Conservation (phyloP, 139 green algal genomes). For the Chlamydomonas schloesseri region DNA sequence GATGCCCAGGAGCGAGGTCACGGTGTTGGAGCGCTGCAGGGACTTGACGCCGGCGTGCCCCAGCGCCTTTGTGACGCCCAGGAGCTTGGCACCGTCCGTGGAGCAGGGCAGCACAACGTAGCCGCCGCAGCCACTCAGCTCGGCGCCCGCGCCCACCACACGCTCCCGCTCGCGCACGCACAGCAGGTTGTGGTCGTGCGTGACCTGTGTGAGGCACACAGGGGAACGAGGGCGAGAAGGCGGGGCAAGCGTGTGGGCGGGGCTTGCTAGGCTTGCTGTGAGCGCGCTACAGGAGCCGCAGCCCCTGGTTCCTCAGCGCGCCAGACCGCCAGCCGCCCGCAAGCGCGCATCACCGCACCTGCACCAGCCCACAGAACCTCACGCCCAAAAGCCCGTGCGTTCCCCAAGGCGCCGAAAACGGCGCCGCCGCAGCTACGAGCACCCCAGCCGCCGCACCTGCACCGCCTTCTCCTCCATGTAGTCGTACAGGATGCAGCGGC, state of each 20-base stretch:
- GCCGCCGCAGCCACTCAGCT: constrained; percentile 23
- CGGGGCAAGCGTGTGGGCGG: too few species aligned
- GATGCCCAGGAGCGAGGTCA: background rate
- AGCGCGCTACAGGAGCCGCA: too few species aligned
- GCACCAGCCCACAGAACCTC: too few species aligned
- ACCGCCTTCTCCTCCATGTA: constrained; percentile 11
- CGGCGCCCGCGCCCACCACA: constrained; percentile 4
- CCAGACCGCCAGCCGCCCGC: too few species aligned
- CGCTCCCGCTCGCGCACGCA: constrained; percentile 27
- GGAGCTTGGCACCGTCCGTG: constrained; percentile 31
- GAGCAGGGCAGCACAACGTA: constrained; percentile 38
- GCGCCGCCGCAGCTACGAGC: too few species aligned
- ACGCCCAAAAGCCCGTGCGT: too few species aligned
- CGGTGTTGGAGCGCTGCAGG: constrained; percentile 12
- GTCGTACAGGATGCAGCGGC: constrained; percentile 39
- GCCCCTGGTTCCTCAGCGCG: too few species aligned
- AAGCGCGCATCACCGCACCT: too few species aligned
- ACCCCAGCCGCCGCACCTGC: background rate
- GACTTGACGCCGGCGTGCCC: constrained; percentile 36
- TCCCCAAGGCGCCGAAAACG: too few species aligned
- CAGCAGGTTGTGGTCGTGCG: constrained; percentile 24
- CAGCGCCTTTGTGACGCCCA: constrained; percentile 38
- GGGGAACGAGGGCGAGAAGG: too few species aligned
- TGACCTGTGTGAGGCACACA: too few species aligned
- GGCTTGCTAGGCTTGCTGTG: too few species aligned